These are phyloP conservation scores for Oryza nivara DNA, from an alignment of 176 grass and related monocot species.

Conservation along the genomic window DNA sequence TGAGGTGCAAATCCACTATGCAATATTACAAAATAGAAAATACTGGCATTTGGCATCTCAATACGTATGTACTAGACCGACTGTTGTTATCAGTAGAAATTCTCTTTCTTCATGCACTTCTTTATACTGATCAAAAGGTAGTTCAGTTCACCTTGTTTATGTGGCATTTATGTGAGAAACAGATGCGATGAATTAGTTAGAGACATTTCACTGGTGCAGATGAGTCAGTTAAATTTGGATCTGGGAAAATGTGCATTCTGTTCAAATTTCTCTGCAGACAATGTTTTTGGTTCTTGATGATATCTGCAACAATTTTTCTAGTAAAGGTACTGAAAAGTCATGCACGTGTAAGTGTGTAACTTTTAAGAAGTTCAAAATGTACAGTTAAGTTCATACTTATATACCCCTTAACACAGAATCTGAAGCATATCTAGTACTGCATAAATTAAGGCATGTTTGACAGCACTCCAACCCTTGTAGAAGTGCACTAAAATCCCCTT, in stretches of 20 bases:
- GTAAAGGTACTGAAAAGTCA: not conserved
- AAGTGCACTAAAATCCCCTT: not conserved
- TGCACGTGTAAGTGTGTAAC: not conserved
- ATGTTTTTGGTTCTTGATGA: not conserved
- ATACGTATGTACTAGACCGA: not conserved
- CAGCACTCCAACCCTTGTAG: not conserved
- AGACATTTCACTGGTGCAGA: not conserved
- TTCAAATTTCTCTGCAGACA: conserved; percentile 12
- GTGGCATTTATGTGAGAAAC: not conserved
- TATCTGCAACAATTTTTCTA: not conserved
- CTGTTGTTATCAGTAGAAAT: not conserved
- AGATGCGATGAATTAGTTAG: not conserved
- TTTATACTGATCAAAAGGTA: conserved; percentile 6
- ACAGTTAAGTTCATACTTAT: not conserved
- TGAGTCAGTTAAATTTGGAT: conserved; percentile 10
- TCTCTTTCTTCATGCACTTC: conserved; percentile 6
- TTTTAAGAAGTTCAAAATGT: conserved; percentile 12
- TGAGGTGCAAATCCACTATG: conserved; percentile 1
- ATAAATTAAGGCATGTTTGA: conserved; percentile 28
- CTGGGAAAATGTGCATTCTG: not conserved
- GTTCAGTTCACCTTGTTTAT: not conserved
- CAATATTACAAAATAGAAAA: not conserved
- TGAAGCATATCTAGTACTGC: conserved; percentile 10
- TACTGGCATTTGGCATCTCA: not conserved
- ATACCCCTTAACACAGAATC: conserved; percentile 19